A percentile compares a stretch with the other conserved stretches of the same genome.
Evolutionary conservation across 805 yeast genomes (phyloP).

Genomic region (Clavispora asparagi): DNA sequence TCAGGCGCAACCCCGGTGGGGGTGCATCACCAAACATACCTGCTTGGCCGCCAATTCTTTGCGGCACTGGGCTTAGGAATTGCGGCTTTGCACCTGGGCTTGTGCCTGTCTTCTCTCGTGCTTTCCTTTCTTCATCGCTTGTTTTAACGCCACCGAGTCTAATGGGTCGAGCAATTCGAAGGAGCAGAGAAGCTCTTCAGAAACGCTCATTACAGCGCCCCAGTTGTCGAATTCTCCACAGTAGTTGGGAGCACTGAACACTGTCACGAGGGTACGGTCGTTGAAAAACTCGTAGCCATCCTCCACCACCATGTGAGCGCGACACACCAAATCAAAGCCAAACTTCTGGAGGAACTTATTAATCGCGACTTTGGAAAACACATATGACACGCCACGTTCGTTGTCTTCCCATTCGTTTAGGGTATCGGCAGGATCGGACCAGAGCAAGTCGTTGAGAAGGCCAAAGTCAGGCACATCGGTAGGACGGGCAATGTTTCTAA

Average conservation of each 20-base stretch:
- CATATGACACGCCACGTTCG: constrained; percentile 79
- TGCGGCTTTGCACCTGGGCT: constrained; percentile 4
- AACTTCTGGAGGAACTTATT: constrained; percentile 70
- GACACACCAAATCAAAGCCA: constrained; percentile 74
- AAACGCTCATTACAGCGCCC: constrained; percentile 98
- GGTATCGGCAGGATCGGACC: constrained; percentile 86
- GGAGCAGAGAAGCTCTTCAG: constrained; percentile 86
- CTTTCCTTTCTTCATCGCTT: constrained; percentile 90
- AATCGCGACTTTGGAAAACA: constrained; percentile 74
- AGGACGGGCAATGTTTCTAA: constrained; percentile 69
- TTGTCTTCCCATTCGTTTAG: constrained; percentile 84
- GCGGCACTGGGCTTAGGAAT: neutral
- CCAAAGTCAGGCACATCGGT: constrained; percentile 87
- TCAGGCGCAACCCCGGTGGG: neutral
- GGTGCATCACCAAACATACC: no score
- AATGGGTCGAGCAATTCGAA: constrained; percentile 92
- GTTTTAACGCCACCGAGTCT: constrained; percentile 88
- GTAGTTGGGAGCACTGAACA: constrained; percentile 71
- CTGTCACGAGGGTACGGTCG: constrained; percentile 66
- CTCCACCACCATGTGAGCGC: constrained; percentile 87
- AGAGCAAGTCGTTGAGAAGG: constrained; percentile 65
- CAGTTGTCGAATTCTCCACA: constrained; percentile 87
- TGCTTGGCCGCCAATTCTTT: no score
- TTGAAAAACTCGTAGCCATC: constrained; percentile 77
- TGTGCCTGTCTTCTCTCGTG: constrained; percentile 71